Evolutionary conservation across 2,329 filamentous ascomycete genomes (phyloP).

Genomic region (Pseudogymnoascus sp.): DNA sequence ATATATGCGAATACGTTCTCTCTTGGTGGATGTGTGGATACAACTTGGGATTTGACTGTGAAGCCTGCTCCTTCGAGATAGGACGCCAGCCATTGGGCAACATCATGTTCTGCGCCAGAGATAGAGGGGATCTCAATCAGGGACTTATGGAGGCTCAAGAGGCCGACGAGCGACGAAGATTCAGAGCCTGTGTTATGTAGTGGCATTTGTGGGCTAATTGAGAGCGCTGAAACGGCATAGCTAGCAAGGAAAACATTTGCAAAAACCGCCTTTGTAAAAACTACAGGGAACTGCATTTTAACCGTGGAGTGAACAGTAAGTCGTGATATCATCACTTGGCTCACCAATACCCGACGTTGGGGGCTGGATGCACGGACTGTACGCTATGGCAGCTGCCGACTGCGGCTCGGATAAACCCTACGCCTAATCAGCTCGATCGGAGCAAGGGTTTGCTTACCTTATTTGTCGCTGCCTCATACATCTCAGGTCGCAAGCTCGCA

Average conservation of each 20-base stretch:
- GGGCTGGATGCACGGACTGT: not conserved
- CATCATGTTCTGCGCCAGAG: slow-evolving; percentile 50
- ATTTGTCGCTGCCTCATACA: not conserved
- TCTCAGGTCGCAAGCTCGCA: slow-evolving; percentile 1
- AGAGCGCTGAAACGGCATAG: slow-evolving; percentile 12
- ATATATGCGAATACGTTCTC: slow-evolving; percentile 58
- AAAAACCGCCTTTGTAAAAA: not conserved
- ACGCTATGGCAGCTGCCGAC: not conserved
- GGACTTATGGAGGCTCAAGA: slow-evolving; percentile 55
- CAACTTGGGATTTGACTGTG: slow-evolving; percentile 52
- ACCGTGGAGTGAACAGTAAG: not conserved
- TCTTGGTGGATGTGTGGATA: slow-evolving; percentile 24
- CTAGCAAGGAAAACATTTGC: slow-evolving; percentile 14
- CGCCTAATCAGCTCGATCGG: slow-evolving; percentile 9
- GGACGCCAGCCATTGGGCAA: slow-evolving; percentile 50
- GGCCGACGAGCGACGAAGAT: slow-evolving; percentile 24
- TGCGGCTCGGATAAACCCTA: slow-evolving; percentile 4
- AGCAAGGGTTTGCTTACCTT: slow-evolving; percentile 8
- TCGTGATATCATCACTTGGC: not conserved
- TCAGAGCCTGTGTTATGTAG: slow-evolving; percentile 10
- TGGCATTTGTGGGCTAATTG: slow-evolving; percentile 16
- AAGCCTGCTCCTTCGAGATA: slow-evolving; percentile 53
- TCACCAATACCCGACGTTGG: not conserved
- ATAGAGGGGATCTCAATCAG: slow-evolving; percentile 59
- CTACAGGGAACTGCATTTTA: not conserved